A percentile compares a stretch with the other conserved stretches of the same genome.
Evolutionary conservation across 2,329 filamentous ascomycete species (phyloP).

Genomic region (Fusarium piperis): DNA sequence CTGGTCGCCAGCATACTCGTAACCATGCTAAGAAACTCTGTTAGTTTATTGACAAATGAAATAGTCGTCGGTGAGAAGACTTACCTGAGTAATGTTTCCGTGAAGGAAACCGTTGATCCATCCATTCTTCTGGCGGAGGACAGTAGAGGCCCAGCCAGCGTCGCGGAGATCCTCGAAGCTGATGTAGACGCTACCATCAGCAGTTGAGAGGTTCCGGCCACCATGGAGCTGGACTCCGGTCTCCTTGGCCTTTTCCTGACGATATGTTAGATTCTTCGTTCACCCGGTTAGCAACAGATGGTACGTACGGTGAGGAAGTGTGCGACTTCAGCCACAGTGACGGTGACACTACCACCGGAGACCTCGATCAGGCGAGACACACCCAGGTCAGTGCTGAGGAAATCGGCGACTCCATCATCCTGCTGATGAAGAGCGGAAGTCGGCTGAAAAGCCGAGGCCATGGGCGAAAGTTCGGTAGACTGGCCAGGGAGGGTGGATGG

Average conservation of each 20-base stretch:
- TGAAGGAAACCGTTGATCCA: slow-evolving; percentile 53
- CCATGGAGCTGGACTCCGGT: slow-evolving; percentile 50
- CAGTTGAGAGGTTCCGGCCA: slow-evolving; percentile 48
- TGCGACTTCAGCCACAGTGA: slow-evolving; percentile 53
- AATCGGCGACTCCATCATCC: slow-evolving; percentile 41
- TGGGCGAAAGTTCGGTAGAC: slow-evolving; percentile 66
- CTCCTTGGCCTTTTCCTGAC: slow-evolving; percentile 51
- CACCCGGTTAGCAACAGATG: not conserved
- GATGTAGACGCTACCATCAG: slow-evolving; percentile 59
- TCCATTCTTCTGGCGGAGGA: slow-evolving; percentile 52
- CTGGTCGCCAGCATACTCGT: slow-evolving; percentile 8
- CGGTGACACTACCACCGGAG: slow-evolving; percentile 41
- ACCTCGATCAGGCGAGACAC: slow-evolving; percentile 59
- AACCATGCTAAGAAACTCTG: slow-evolving; percentile 5
- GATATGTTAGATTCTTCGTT: slow-evolving; percentile 12
- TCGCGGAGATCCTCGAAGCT: slow-evolving; percentile 70
- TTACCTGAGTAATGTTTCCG: slow-evolving; percentile 22
- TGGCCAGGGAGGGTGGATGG: slow-evolving; percentile 49
- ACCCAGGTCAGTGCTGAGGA: slow-evolving; percentile 57
- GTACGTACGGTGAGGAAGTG: slow-evolving; percentile 56
- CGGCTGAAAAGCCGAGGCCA: slow-evolving; percentile 70
- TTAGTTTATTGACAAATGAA: not conserved
- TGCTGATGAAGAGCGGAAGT: slow-evolving; percentile 33
- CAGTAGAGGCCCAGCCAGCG: slow-evolving; percentile 60
- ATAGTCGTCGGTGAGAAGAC: not conserved